Percentiles rank a stretch among this genome's conserved stretches.
Conservation (phyloP, 805 yeast species). For the Komagataella ulmi region DNA sequence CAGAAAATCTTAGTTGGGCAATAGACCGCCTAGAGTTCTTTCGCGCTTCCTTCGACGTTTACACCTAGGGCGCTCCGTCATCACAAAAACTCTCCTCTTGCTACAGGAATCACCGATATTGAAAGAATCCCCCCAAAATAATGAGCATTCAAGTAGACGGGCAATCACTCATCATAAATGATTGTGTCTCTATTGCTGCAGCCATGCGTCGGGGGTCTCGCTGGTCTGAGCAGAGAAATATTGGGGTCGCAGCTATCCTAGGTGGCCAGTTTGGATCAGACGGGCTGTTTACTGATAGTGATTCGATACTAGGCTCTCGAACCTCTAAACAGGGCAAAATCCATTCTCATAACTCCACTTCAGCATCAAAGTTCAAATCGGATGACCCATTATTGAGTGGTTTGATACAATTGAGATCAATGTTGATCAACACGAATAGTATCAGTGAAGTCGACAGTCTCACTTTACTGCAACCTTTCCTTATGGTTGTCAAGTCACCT, state of each 20-base stretch:
- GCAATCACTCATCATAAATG: constrained; percentile 71
- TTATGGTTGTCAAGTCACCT: constrained; percentile 71
- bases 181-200: constrained; percentile 74
- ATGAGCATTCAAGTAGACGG: constrained; percentile 36
- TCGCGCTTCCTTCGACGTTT: neutral
- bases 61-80: neutral
- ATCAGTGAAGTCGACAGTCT: constrained; percentile 52
- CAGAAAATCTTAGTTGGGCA: neutral
- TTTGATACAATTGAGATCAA: constrained; percentile 65
- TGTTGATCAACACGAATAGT: constrained; percentile 40
- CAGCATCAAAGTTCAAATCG: constrained; percentile 10
- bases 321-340: constrained; percentile 6
- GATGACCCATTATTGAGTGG: constrained; percentile 57
- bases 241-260: constrained; percentile 72
- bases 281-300: constrained; percentile 9
- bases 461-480: constrained; percentile 75
- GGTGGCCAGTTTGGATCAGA: constrained; percentile 34
- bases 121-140: neutral
- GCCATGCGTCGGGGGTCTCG: constrained; percentile 82
- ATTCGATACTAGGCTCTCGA: constrained; percentile 20
- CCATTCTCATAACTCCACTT: constrained; percentile 1
- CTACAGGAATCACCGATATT: constrained; percentile 4
- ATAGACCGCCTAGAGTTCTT: neutral
- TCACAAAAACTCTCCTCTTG: constrained; percentile 1
- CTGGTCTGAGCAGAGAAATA: constrained; percentile 24